These are phyloP conservation scores for Pistacia vera DNA, from an alignment of 345 rosid species.

Conservation along the genomic window DNA sequence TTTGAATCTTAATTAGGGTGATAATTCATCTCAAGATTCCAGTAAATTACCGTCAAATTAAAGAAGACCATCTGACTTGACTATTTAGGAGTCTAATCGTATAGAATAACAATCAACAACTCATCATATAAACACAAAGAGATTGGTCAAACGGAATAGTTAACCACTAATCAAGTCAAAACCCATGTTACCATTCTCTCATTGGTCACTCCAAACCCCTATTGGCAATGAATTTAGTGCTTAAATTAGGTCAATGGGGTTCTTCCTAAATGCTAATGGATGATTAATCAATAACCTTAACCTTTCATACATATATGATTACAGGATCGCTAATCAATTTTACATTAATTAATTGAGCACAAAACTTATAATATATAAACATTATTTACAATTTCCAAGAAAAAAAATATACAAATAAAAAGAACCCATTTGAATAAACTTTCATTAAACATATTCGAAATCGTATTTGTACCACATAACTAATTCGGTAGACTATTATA, in stretches of 20 bases:
- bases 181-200: slow-evolving; percentile 25
- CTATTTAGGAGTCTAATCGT: background rate
- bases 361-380: too few species aligned
- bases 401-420: too few species aligned
- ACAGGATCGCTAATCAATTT: too few species aligned
- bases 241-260: slow-evolving; percentile 28
- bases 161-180: slow-evolving; percentile 30
- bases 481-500: too few species aligned
- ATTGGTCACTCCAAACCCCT: slow-evolving; percentile 32
- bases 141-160: slow-evolving; percentile 29
- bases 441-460: too few species aligned
- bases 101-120: background rate
- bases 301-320: background rate
- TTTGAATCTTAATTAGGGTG: too few species aligned
- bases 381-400: too few species aligned
- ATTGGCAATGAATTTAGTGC: slow-evolving; percentile 41
- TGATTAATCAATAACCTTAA: slow-evolving; percentile 5
- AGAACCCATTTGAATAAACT: too few species aligned
- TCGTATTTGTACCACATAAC: too few species aligned
- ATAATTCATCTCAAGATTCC: too few species aligned
- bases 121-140: slow-evolving; percentile 19
- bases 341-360: too few species aligned
- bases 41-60: background rate
- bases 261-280: background rate
- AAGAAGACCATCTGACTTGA: background rate